Percentiles rank a stretch among this genome's conserved stretches.
These are phyloP conservation scores for Cercospora berteroae DNA, from an alignment of 2,329 filamentous ascomycete species.

Conservation along the genomic window DNA sequence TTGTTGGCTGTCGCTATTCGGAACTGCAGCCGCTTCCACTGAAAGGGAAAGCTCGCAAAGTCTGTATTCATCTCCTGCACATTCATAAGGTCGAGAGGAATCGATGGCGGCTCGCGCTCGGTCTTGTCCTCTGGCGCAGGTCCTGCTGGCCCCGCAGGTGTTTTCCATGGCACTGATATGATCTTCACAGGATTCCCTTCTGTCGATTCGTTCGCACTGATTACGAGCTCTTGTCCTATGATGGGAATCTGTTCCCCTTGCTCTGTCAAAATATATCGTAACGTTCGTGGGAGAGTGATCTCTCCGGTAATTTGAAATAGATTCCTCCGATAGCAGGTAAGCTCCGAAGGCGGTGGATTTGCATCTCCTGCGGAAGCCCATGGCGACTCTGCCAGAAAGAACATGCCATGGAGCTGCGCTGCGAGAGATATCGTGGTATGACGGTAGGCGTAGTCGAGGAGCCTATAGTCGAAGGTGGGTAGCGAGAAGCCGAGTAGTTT, in stretches of 20 bases:
- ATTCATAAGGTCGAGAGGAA: conserved; percentile 67
- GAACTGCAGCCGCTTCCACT: conserved; percentile 92
- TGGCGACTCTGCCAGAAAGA: conserved; percentile 79
- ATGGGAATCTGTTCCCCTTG: conserved; percentile 82
- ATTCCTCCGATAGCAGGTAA: conserved; percentile 94
- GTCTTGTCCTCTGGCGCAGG: conserved; percentile 62
- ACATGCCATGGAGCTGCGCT: conserved; percentile 83
- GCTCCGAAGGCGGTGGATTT: conserved; percentile 66
- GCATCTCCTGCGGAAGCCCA: conserved; percentile 59
- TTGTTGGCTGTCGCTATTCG: conserved; percentile 96
- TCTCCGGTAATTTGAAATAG: conserved; percentile 94
- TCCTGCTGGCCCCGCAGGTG: conserved; percentile 67
- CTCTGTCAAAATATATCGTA: conserved; percentile 78
- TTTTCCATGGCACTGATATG: conserved; percentile 98
- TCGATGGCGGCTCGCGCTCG: conserved; percentile 82
- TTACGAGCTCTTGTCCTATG: conserved; percentile 76
- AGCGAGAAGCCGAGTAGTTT: conserved; percentile 53
- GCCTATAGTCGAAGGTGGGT: conserved; percentile 53
- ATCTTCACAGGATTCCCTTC: conserved; percentile 89
- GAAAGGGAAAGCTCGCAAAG: conserved; percentile 85
- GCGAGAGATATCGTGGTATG: conserved; percentile 64
- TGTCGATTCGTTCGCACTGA: conserved; percentile 91
- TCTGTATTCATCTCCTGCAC: conserved; percentile 74
- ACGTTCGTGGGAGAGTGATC: conserved; percentile 73
- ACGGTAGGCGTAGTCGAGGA: conserved; percentile 65